These are phyloP conservation scores for Gardenia jasminoides DNA, from an alignment of 257 asterid species.

Conservation along the genomic window DNA sequence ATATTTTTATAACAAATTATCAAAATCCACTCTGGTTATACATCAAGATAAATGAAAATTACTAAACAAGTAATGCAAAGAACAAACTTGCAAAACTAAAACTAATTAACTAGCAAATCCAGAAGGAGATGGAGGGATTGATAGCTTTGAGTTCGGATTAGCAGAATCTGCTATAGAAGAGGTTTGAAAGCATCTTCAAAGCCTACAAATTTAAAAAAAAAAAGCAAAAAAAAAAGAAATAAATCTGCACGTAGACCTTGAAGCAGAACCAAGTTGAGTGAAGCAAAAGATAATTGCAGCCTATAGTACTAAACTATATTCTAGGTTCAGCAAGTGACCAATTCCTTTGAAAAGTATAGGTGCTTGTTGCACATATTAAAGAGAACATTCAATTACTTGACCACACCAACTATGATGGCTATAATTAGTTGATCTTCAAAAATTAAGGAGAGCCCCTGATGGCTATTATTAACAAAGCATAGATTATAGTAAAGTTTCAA, in stretches of 20 bases:
- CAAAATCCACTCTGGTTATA: neutral
- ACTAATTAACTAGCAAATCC: constrained; percentile 78
- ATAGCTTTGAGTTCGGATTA: constrained; percentile 57
- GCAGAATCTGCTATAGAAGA: constrained; percentile 85
- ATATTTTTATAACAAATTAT: neutral
- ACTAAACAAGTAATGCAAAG: neutral
- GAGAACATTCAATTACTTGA: neutral
- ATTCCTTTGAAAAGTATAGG: constrained; percentile 88
- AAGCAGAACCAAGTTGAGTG: neutral
- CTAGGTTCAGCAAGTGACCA: constrained; percentile 80
- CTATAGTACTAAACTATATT: constrained; percentile 63
- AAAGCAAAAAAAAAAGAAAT: neutral
- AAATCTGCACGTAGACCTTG: constrained; percentile 2
- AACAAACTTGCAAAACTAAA: constrained; percentile 76
- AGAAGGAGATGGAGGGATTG: constrained; percentile 66
- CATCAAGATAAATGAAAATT: neutral
- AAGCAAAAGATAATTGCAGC: neutral
- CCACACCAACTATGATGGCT: neutral
- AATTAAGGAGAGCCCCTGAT: no score
- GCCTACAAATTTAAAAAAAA: constrained; percentile 47
- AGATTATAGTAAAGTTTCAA: no score
- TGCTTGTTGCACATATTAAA: constrained; percentile 43
- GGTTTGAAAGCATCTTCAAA: constrained; percentile 75
- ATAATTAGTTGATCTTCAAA: no score
- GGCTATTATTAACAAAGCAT: no score